Base-by-base conservation (phyloP, 2,329 filamentous ascomycete species). In the Botrytis squamosa region DNA sequence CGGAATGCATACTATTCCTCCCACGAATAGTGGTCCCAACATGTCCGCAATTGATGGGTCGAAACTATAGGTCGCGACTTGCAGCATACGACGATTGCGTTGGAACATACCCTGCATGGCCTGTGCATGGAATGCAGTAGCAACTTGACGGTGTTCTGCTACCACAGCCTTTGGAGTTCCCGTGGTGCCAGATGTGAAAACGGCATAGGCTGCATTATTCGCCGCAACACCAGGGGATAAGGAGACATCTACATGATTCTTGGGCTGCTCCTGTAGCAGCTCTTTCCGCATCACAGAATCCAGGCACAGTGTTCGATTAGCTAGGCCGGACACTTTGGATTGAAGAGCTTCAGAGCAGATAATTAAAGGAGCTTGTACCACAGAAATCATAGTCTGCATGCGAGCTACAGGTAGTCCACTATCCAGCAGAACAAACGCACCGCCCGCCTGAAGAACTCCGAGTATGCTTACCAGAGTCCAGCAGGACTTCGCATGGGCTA, bases 371-470 rank as follows among this genome's bases (percentile, higher is more conserved):
- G 52, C 52, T 57, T 57, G 14, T 18, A 57, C 59, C 36, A 74
- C 67, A 25, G 44, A 25, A 8, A 75, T 38, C 52, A 79, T 76
- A 40, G 59, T 73, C 42, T 74, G 66, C 20, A 78, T 59, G 16
- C 81, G 78, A 2, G 73, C 75, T 16, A 74, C 62, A 9, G 80
- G 80, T 67, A 79, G 75, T 4, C 70, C 74, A 12, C 80, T 77
- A 73, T 82, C 79, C 29, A 83, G 64, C 20, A 79, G 75, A 40
- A 82, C 79, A 60, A 80, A 80, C 6, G 77, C 79, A 14, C 68
- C 76, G 3, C 81, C 80, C 20, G 78, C 73, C 71, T 80, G 80
- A 46, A 81, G 67, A 2, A 81, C 74, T 29, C 73, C 78, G n/a
- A 82, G 74, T 73, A 81, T 77, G 18, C 75, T 75, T 1, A 82